Base-by-base conservation (phyloP, 768 basidiomycete genomes). In the Cyclocybe cylindracea region DNA sequence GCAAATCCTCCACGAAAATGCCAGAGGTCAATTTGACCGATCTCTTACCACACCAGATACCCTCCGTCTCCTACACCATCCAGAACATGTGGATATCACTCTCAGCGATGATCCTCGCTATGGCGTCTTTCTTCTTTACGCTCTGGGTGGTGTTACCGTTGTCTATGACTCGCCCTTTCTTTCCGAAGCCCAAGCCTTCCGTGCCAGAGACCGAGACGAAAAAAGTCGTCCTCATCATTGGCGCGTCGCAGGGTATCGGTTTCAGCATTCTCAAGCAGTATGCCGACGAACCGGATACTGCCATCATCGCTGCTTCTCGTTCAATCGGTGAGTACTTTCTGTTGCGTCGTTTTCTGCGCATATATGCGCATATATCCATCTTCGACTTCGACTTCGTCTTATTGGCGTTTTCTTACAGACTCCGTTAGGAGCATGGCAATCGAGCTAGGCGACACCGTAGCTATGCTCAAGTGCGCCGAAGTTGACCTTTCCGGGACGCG, bases 231-330 rank as follows among this genome's bases (percentile, higher is more conserved):
- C 53, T 70, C 31, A 57, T 67, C 19, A 58, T 70, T n/a, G 69
- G 66, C 11, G 67, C 60, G 1, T 58, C 61, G 5, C 54, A 52
- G 7, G 65, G 67, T 3, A 66, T 71, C 14, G 67, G 70, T 4
- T 56, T 61, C 32, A 59, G 63, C 37, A 51, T 71, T n/a, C 31
- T 67, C 13, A 63, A 64, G 42, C 61, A 66, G 40, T 69, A 71
- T 24, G 58, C 58, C 1, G 53, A 44, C 7, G 62, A 63, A 9
- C 56, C 61, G 8, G 56, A 61, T 14, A 66, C 63, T 0, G 60
- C 63, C 32, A 56, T 70, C 32, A 62, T 70, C 16, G 67, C 63
- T 9, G 64, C 62, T 1, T 63, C 65, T 3, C 56, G 56, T 34
- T 51, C 60, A 16, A 58, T 63, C 18, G 67, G 67, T 66, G 40